Evolutionary conservation across 495 filamentous ascomycete species (phyloP).

Genomic region (Massariosphaeria phaeospora): DNA sequence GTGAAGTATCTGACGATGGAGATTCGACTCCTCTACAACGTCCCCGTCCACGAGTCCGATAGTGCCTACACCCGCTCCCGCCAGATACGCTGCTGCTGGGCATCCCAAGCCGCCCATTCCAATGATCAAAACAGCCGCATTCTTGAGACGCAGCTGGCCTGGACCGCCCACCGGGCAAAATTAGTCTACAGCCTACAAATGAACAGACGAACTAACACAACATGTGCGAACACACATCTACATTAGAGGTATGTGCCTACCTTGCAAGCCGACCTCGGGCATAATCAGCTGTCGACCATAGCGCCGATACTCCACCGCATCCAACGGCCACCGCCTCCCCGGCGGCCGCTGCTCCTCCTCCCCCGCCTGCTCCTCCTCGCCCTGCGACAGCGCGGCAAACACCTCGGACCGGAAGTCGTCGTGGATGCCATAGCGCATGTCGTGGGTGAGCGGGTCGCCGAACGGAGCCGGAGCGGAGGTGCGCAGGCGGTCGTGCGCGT

Average conservation of each 20-base stretch:
- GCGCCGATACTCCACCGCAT: conserved; percentile 65
- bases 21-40: conserved; percentile 79
- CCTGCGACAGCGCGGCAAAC: conserved; percentile 25
- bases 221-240: too few species aligned
- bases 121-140: conserved; percentile 70
- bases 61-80: conserved; percentile 78
- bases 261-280: conserved; percentile 73
- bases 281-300: conserved; percentile 94
- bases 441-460: conserved; percentile 18
- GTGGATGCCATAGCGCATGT: conserved; percentile 31
- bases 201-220: too few species aligned
- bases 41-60: conserved; percentile 86
- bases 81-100: conserved; percentile 83
- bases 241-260: too few species aligned
- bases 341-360: too few species aligned
- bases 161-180: conserved; percentile 1
- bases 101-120: conserved; percentile 90
- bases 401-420: conserved; percentile 33
- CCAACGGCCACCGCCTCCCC: conserved; percentile 56
- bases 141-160: conserved; percentile 77
- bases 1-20: conserved; percentile 89
- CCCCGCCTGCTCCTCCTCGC: conserved; percentile 8
- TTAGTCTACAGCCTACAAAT: too few species aligned
- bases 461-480: not conserved
- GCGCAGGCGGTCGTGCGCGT: conserved; percentile 10